Conservation (phyloP, 257 asterid species). For the Striga asiatica region DNA sequence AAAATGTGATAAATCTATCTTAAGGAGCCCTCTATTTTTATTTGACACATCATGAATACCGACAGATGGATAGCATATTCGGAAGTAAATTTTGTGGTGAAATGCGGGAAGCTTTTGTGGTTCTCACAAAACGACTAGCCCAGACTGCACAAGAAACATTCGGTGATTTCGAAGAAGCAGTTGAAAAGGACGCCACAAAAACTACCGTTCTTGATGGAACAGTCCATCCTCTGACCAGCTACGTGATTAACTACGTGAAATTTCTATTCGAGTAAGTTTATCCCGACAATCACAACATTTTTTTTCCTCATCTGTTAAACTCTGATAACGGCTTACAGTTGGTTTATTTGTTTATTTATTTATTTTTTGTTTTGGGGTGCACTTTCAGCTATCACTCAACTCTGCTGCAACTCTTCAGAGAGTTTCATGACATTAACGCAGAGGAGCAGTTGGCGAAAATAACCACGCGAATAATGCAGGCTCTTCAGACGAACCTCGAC, state of each 20-base stretch:
- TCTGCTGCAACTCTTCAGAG: slow-evolving; percentile 84
- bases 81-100: slow-evolving; percentile 84
- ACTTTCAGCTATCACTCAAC: slow-evolving; percentile 98
- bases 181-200: slow-evolving; percentile 98
- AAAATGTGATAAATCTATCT: too few species aligned
- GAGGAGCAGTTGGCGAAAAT: slow-evolving; percentile 93
- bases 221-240: slow-evolving; percentile 97
- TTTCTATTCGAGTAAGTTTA: slow-evolving; percentile 97
- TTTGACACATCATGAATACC: too few species aligned
- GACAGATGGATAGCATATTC: slow-evolving; percentile 74
- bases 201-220: slow-evolving; percentile 97
- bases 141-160: slow-evolving; percentile 95
- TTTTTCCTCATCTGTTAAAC: too few species aligned
- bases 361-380: too few species aligned
- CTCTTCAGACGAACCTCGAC: slow-evolving; percentile 93
- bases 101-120: slow-evolving; percentile 82
- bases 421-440: slow-evolving; percentile 66
- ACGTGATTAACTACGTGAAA: slow-evolving; percentile 94
- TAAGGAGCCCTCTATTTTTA: too few species aligned
- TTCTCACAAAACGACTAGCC: slow-evolving; percentile 95
- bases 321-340: too few species aligned
- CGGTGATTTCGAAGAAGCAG: slow-evolving; percentile 98
- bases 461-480: slow-evolving; percentile 97
- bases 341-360: too few species aligned
- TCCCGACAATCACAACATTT: too few species aligned